A percentile compares a stretch with the other conserved stretches of the same genome.
Conservation (phyloP, 805 yeast genomes). For the Kuraishia ogatae region DNA sequence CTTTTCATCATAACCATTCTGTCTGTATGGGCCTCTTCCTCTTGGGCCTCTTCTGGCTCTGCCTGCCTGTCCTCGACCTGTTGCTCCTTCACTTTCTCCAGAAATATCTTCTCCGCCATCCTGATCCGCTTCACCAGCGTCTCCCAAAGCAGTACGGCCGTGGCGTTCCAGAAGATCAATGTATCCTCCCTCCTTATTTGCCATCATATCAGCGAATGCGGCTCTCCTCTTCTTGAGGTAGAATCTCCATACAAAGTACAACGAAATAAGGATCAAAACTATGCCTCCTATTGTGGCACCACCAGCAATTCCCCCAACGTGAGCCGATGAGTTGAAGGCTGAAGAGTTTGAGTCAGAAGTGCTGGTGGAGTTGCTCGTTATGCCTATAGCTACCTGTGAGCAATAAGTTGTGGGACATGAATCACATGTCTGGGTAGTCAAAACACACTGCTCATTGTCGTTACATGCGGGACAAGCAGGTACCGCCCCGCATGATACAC, state of each 20-base stretch:
- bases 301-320: constrained; percentile 59
- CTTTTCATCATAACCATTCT: constrained; percentile 7
- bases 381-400: constrained; percentile 18
- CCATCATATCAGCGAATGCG: constrained; percentile 3
- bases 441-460: constrained; percentile 41
- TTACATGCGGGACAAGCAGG: constrained; percentile 50
- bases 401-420: constrained; percentile 52
- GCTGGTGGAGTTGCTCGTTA: constrained; percentile 6
- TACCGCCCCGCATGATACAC: constrained; percentile 21
- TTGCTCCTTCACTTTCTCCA: constrained; percentile 2
- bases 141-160: neutral
- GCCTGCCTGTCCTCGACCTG: constrained; percentile 6
- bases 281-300: constrained; percentile 60
- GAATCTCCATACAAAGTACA: constrained; percentile 32
- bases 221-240: constrained; percentile 21
- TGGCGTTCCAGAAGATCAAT: constrained; percentile 5
- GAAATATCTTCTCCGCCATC: constrained; percentile 16
- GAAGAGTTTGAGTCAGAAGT: constrained; percentile 3
- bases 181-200: constrained; percentile 3
- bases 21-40: neutral
- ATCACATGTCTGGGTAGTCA: constrained; percentile 47
- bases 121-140: constrained; percentile 11
- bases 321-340: constrained; percentile 9
- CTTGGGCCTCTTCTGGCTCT: constrained; percentile 11
- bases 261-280: constrained; percentile 24